Evolutionary conservation across 805 yeast species (phyloP), one percentile per base, ranked within the genome.

Genomic region (Cyberlindnera euphorbiae): DNA sequence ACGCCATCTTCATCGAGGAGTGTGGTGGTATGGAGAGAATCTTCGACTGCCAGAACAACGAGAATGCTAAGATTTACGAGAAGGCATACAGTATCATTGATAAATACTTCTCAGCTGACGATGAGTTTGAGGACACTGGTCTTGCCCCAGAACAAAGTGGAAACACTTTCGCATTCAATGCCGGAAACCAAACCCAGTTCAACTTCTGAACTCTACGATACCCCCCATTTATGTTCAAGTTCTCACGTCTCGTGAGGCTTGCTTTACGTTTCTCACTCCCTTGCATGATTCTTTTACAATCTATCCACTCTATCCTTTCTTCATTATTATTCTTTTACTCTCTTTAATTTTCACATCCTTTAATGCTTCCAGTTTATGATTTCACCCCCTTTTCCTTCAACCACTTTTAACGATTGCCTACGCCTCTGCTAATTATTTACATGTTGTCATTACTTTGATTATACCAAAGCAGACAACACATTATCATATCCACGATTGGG

Each of bases 11-110:
- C 66, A 84, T 93, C 57, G 98, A 93, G 67, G 97, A 90, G 62
- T 97, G 97, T 29, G 97, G 97, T 53, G 98, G 98, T 45, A 82
- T 88, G 79, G 97, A 93, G 62, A 89, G 86, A 69, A 90, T 93
- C 53, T 82, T 83, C 63, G 87, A 85, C 44, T 84, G 95, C 60
- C 98, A 93, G 71, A 77, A 74, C 59, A 88, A 86, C 65, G 85
- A 79, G 56, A 93, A 90, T 64, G 94, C 90, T 59, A 85, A 82
- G 58, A 85, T 93, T 56, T 93, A 93, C 64, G 77, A 83, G 59
- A 89, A 88, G 67, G 94, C 97, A 23, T 93, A 75, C 67, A 69
- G 69, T 49, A 86, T 93, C 56, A 88, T 93, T 62, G 95, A 86
- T 57, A 86, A 83, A 51, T 93, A 87, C 66, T 93, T 93, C 66